phyloP scores from a whole-genome alignment of 306 rosid genomes.

The Cucurbita pepo region DNA sequence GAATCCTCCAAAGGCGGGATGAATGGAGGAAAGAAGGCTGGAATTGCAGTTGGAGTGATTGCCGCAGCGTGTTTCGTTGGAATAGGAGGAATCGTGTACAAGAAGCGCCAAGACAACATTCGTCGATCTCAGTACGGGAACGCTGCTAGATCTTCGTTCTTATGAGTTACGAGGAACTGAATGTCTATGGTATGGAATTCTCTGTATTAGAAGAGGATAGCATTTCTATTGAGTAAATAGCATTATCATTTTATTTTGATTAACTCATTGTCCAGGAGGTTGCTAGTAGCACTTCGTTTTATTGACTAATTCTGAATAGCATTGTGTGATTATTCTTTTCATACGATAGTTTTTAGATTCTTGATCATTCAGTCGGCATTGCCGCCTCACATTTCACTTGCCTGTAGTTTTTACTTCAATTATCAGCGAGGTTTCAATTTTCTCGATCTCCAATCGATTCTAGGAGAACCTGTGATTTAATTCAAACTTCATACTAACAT shows the following conservation, averaged over 20 bases:
- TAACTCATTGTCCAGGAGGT: not conserved
- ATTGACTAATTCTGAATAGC: not conserved
- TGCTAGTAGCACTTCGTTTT: not conserved
- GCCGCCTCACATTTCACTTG: not conserved
- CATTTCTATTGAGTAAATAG: not conserved
- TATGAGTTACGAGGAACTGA: slow-evolving; percentile 13
- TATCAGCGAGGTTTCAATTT: not conserved
- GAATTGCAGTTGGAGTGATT: slow-evolving; percentile 47
- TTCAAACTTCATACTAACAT: not conserved
- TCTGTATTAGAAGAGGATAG: not conserved
- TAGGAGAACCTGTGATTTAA: not conserved
- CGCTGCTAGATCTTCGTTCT: slow-evolving; percentile 44
- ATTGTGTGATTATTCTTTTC: not conserved
- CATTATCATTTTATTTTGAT: not conserved
- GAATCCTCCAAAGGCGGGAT: slow-evolving; percentile 26
- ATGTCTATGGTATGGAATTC: not conserved
- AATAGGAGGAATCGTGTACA: slow-evolving; percentile 47
- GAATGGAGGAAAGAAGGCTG: slow-evolving; percentile 57
- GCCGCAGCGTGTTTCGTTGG: slow-evolving; percentile 25
- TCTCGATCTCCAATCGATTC: not conserved
- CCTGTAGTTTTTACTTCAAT: not conserved
- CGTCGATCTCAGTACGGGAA: slow-evolving; percentile 40
- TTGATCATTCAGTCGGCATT: not conserved
- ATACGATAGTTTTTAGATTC: not conserved
- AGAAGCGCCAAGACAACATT: slow-evolving; percentile 56